Evolutionary conservation across 192 early-diverging fungal species (phyloP).

Genomic region (Coemansia sp.): DNA sequence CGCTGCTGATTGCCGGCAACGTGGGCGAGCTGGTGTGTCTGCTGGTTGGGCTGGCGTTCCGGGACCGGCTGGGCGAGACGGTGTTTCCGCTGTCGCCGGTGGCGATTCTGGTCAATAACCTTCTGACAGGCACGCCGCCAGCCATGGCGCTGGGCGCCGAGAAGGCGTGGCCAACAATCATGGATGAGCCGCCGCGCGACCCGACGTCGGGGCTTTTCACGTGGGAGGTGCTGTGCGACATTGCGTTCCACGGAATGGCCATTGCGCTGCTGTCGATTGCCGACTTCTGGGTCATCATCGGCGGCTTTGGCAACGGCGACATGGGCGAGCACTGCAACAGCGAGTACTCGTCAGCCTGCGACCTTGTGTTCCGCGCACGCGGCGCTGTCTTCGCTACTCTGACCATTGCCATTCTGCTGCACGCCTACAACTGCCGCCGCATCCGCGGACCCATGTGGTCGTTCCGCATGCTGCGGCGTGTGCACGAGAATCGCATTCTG

Average conservation of each 20-base stretch:
- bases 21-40: slow-evolving; percentile 75
- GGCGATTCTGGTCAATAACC: slow-evolving; percentile 79
- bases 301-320: slow-evolving; percentile 62
- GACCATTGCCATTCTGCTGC: slow-evolving; percentile 69
- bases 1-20: slow-evolving; percentile 74
- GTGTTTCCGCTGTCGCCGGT: slow-evolving; percentile 80
- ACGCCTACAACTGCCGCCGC: slow-evolving; percentile 76
- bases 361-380: slow-evolving; percentile 70
- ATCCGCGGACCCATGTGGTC: slow-evolving; percentile 64
- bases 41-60: slow-evolving; percentile 72
- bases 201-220: slow-evolving; percentile 68
- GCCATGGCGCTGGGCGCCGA: slow-evolving; percentile 80
- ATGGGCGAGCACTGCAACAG: slow-evolving; percentile 64
- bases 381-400: slow-evolving; percentile 71
- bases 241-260: slow-evolving; percentile 65
- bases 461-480: slow-evolving; percentile 41
- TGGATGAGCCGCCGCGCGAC: slow-evolving; percentile 71
- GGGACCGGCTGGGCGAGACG: slow-evolving; percentile 58
- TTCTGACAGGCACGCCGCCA: slow-evolving; percentile 78
- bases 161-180: slow-evolving; percentile 61
- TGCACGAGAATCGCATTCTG: slow-evolving; percentile 59
- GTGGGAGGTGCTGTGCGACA: slow-evolving; percentile 65
- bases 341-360: slow-evolving; percentile 56
- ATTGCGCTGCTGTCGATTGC: slow-evolving; percentile 66
- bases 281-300: slow-evolving; percentile 66